Percentiles rank a stretch among this genome's conserved stretches.
Evolutionary conservation across 2,329 filamentous ascomycete genomes (phyloP).

Genomic region (Microsporum ferrugineum): DNA sequence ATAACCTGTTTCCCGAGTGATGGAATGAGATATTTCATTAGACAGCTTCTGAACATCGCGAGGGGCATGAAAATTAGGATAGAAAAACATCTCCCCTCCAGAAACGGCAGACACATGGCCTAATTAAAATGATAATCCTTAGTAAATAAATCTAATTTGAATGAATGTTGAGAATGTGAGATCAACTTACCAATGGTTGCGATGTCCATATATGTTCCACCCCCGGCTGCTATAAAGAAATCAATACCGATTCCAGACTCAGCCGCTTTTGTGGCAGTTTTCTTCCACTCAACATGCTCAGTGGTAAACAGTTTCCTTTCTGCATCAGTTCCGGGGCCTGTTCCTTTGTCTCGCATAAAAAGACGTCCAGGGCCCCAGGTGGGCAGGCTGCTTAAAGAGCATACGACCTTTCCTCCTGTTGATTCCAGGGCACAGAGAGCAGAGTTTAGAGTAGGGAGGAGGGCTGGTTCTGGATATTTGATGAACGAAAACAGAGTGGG

Average conservation of each 20-base stretch:
- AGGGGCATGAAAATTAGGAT: slow-evolving; percentile 85
- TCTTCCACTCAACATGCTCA: slow-evolving; percentile 79
- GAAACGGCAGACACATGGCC: slow-evolving; percentile 76
- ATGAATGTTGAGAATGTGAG: neutral
- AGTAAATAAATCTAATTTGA: slow-evolving; percentile 15
- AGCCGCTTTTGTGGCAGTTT: slow-evolving; percentile 76
- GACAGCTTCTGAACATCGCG: slow-evolving; percentile 75
- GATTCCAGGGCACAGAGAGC: slow-evolving; percentile 70
- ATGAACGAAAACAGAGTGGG: slow-evolving; percentile 76
- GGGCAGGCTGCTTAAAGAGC: slow-evolving; percentile 73
- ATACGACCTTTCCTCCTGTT: slow-evolving; percentile 86
- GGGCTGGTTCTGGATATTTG: slow-evolving; percentile 81
- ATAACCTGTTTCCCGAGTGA: slow-evolving; percentile 84
- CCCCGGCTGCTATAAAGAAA: slow-evolving; percentile 86
- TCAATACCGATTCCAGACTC: slow-evolving; percentile 78
- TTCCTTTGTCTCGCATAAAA: slow-evolving; percentile 77
- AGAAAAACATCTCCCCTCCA: slow-evolving; percentile 94
- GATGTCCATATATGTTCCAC: slow-evolving; percentile 83
- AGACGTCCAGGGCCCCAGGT: slow-evolving; percentile 83
- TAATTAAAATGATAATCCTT: slow-evolving; percentile 19
- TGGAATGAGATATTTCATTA: slow-evolving; percentile 72
- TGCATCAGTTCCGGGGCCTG: slow-evolving; percentile 71
- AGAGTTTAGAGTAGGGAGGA: slow-evolving; percentile 73
- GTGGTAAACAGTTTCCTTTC: slow-evolving; percentile 88
- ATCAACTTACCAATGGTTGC: slow-evolving; percentile 64